Evolutionary conservation across 306 rosid species (phyloP), one percentile per base, ranked within the genome.

Genomic region (Arachis stenosperma): DNA sequence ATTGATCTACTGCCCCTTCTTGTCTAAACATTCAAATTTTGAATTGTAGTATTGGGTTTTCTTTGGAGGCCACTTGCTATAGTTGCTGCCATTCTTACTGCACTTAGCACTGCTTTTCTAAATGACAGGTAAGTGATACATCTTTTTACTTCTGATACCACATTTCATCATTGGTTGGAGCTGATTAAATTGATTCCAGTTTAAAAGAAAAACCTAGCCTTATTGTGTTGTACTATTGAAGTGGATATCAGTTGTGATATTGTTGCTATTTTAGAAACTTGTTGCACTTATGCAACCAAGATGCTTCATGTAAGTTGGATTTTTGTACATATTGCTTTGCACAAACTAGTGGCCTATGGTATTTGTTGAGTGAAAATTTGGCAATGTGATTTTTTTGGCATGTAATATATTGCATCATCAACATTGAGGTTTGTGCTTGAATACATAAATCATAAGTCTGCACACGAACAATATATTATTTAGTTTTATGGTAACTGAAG

Each of bases 31-130:
- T 53, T 58, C 64, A 7, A 37, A n/a, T 40, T 67, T 67, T 80
- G 75, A 33, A 78, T 75, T 75, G 75, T 75, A 90, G 96, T 82
- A 11, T 69, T 90, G 88, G 91, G 93, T 52, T 90, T 90, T 84
- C 78, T 90, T 40, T 76, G 87, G 79, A 81, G 86, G 81, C 96
- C 96, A 4, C 75, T 88, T 27, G 87, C 93, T 27, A 64, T 90
- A 43, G 71, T 90, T 6, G 91, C 96, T 67, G 96, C 93, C 14
- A 67, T 86, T 61, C 85, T 90, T 50, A 88, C 93, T 7, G 88
- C 93, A 0, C 84, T 88, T 27, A 88, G 88, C 71, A 74, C 88
- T 63, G 96, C 93, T 50, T 83, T 90, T 78, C 83, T 90, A 42
- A 90, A 90, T 73, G 96, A 90, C 79, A 90, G 96, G 96, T 90